Evolutionary conservation across 2,329 filamentous ascomycete species (phyloP).

Genomic region (Myrmaecium sp.): DNA sequence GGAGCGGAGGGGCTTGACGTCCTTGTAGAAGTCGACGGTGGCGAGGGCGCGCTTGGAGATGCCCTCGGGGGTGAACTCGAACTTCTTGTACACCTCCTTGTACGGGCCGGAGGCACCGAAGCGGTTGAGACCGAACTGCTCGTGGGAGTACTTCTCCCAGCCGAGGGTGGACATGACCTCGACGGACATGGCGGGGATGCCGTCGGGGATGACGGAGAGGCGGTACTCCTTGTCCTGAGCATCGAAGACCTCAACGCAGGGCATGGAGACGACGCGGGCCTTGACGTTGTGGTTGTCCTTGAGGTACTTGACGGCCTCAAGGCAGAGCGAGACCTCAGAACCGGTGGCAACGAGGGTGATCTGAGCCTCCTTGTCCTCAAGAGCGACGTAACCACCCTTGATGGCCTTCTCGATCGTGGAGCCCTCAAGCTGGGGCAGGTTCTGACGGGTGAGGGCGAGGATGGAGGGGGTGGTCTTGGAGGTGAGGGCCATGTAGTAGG

Average conservation of each 20-base stretch:
- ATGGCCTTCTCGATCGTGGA: conserved; percentile 75
- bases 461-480: conserved; percentile 83
- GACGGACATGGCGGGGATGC: conserved; percentile 80
- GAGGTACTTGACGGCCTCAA: conserved; percentile 84
- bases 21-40: conserved; percentile 97
- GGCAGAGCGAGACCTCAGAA: conserved; percentile 85
- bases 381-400: conserved; percentile 89
- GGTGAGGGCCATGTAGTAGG: conserved; percentile 90
- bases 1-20: conserved; percentile 69
- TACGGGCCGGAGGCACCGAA: conserved; percentile 96
- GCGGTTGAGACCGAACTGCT: conserved; percentile 98
- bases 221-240: conserved; percentile 87
- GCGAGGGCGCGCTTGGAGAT: conserved; percentile 85
- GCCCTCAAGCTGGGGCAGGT: conserved; percentile 92
- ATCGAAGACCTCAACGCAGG: conserved; percentile 96
- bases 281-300: conserved; percentile 75
- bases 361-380: conserved; percentile 68
- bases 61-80: conserved; percentile 96
- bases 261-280: conserved; percentile 85
- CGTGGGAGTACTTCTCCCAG: conserved; percentile 98
- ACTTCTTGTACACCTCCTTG: conserved; percentile 99
- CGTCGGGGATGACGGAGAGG: conserved; percentile 81
- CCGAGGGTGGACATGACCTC: conserved; percentile 96
- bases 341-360: conserved; percentile 88
- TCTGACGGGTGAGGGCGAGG: conserved; percentile 89